These are phyloP conservation scores for Gremmenia infestans DNA, from an alignment of 2,329 filamentous ascomycete genomes.

Conservation along the genomic window DNA sequence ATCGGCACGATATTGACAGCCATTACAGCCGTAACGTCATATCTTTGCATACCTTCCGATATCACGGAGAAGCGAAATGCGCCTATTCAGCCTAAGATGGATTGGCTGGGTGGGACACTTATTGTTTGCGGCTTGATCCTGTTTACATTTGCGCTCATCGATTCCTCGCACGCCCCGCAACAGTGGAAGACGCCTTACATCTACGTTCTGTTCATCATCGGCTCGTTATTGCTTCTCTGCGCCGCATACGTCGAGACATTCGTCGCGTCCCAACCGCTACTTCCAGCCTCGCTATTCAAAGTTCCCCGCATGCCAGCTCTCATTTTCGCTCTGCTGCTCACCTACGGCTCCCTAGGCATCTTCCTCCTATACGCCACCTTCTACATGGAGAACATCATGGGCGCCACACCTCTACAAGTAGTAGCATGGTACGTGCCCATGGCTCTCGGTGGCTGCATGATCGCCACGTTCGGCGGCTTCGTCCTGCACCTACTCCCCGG, in stretches of 20 bases:
- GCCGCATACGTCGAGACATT: conserved; percentile 70
- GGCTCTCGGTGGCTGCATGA: conserved; percentile 60
- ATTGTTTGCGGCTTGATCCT: conserved; percentile 63
- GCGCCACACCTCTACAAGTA: conserved; percentile 47
- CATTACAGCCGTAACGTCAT: conserved; percentile 42
- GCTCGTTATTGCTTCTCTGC: conserved; percentile 51
- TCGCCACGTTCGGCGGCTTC: conserved; percentile 56
- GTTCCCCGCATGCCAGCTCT: conserved; percentile 65
- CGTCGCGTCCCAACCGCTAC: conserved; percentile 61
- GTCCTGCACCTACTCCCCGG: conserved; percentile 51
- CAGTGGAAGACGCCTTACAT: conserved; percentile 74
- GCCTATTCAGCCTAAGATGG: conserved; percentile 50
- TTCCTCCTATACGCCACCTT: conserved; percentile 66
- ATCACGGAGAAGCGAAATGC: conserved; percentile 31
- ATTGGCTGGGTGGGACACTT: conserved; percentile 59
- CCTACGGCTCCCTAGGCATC: conserved; percentile 64
- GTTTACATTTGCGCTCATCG: conserved; percentile 70
- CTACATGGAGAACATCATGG: conserved; percentile 54
- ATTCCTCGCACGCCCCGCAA: conserved; percentile 61
- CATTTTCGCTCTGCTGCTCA: conserved; percentile 54
- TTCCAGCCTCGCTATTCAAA: conserved; percentile 65
- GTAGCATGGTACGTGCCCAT: conserved; percentile 62
- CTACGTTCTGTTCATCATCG: conserved; percentile 57
- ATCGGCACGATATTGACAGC: conserved; percentile 51
- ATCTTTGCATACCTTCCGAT: conserved; percentile 47